Evolutionary conservation across 2,329 filamentous ascomycete species (phyloP).

Genomic region (Sclerotinia nivalis): DNA sequence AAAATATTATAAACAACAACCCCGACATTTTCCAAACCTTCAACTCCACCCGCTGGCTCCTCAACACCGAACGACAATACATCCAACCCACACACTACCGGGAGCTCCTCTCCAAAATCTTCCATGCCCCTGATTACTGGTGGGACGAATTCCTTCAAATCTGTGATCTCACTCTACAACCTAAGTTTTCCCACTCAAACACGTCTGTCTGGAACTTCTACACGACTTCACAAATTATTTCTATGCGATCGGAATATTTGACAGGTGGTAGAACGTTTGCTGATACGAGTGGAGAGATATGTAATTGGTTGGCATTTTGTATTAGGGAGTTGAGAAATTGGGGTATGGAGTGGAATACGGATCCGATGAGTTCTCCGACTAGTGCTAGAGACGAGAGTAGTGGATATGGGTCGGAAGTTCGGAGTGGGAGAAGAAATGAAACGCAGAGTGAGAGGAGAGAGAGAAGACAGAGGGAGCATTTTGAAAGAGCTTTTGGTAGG

Average conservation of each 20-base stretch:
- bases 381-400: background rate
- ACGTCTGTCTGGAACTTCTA: constrained; percentile 7
- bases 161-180: background rate
- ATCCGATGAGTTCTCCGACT: background rate
- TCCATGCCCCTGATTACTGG: background rate
- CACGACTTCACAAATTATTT: background rate
- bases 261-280: background rate
- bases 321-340: background rate
- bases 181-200: background rate
- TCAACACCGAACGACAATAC: background rate
- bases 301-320: constrained; percentile 6
- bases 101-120: background rate
- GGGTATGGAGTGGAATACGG: background rate
- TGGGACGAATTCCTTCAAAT: background rate
- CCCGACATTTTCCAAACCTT: background rate
- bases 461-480: background rate
- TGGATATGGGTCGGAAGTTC: background rate
- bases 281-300: background rate
- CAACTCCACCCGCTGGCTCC: background rate
- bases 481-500: background rate
- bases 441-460: background rate
- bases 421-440: background rate
- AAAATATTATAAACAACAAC: background rate
- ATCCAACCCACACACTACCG: background rate
- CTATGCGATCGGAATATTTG: background rate